Percentiles rank a stretch among this genome's conserved stretches.
phyloP scores from a whole-genome alignment of 257 asterid genomes.

The Ocimum tenuiflorum region DNA sequence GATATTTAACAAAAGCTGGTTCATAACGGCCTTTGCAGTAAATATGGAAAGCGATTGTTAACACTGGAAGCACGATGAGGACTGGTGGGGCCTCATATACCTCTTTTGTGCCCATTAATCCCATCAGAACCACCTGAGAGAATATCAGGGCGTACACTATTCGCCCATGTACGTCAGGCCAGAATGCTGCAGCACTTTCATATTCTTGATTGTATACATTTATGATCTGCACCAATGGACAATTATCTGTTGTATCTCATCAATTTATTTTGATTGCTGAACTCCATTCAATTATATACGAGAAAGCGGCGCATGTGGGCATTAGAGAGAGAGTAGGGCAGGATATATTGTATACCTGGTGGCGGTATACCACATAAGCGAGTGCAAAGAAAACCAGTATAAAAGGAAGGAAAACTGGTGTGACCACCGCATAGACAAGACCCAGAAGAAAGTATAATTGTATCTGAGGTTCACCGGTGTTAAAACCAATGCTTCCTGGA shows the following conservation, averaged over 20 bases:
- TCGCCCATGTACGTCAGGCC: conserved; percentile 96
- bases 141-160: conserved; percentile 58
- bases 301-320: too few species aligned
- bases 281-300: neutral
- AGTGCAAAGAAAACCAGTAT: too few species aligned
- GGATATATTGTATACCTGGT: conserved; percentile 48
- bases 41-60: conserved; percentile 55
- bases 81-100: conserved; percentile 58
- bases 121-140: conserved; percentile 73
- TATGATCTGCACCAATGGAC: conserved; percentile 50
- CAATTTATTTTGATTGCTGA: neutral
- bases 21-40: conserved; percentile 85
- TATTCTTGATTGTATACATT: conserved; percentile 92
- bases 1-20: conserved; percentile 71
- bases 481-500: conserved; percentile 83
- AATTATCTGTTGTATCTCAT: neutral
- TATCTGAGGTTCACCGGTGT: conserved; percentile 94
- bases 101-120: conserved; percentile 65
- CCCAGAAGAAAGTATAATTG: too few species aligned
- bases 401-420: too few species aligned
- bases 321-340: too few species aligned
- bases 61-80: conserved; percentile 56
- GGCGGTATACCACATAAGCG: conserved; percentile 74
- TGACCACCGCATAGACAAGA: too few species aligned
- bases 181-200: conserved; percentile 86